Evolutionary conservation across 139 green algal species (phyloP).

Genomic region (Zygnema cylindricum): DNA sequence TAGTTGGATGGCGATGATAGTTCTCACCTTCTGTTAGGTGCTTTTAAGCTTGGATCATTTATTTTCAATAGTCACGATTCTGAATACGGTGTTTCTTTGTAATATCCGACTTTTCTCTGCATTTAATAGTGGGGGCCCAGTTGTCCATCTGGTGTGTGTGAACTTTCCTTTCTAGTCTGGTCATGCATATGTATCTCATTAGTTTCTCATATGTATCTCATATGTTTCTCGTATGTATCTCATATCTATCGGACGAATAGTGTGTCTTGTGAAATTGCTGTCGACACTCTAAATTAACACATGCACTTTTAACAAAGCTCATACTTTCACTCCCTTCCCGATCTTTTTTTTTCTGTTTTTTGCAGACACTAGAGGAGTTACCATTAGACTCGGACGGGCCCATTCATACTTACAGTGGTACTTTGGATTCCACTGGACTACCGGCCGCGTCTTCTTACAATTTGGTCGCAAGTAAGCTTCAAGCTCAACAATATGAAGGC

Average conservation of each 20-base stretch:
- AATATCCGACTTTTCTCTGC: no score
- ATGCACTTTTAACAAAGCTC: neutral
- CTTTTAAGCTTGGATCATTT: no score
- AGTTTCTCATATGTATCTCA: neutral
- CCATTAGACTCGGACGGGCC: slow-evolving; percentile 19
- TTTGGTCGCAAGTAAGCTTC: neutral
- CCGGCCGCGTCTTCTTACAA: slow-evolving; percentile 10
- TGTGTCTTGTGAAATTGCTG: neutral
- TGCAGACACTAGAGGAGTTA: slow-evolving; percentile 37
- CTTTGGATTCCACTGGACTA: slow-evolving; percentile 27
- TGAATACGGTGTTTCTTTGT: no score
- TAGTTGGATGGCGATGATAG: no score
- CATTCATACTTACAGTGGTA: neutral
- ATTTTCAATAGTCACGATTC: no score
- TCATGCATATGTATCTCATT: no score
- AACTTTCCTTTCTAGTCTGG: no score
- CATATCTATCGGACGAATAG: neutral
- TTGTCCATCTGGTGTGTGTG: no score
- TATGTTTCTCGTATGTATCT: slow-evolving; percentile 4
- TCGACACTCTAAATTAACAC: neutral
- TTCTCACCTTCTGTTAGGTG: no score
- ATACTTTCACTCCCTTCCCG: neutral
- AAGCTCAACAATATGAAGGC: neutral
- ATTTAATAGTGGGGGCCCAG: no score
- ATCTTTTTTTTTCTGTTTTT: neutral